Evolutionary conservation across 78 protist genomes (phyloP), one percentile per base, ranked within the genome.

Genomic region (Speleostelium caveatum): DNA sequence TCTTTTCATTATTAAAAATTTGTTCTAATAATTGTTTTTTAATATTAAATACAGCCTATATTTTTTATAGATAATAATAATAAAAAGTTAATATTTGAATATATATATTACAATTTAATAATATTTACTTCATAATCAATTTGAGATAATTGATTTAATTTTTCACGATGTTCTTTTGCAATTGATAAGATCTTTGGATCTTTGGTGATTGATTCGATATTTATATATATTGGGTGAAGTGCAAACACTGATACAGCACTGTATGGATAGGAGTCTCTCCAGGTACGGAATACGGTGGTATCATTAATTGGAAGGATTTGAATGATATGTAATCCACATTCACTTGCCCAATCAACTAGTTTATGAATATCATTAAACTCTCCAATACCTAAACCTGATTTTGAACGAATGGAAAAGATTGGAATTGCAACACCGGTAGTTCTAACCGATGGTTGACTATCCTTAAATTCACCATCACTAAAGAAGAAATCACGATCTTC

Each of bases 291-390:
- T 12, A 93, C 96, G 21, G 86, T 80, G 22, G 97, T 97, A 73
- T 95, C 98, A 58, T 93, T 95, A 45, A 97, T 75, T 53, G 98
- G 98, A n/a, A 97, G 72, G 21, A 97, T 41, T 75, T 95, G 97
- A 22, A 95, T 35, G 61, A 96, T 62, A 1, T 78, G 91, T 24
- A 74, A 21, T n/a, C 96, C 95, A 21, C 68, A 12, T 33, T 28
- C 36, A 35, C 24, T 62, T 10, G 92, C 60, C 95, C 93, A 95
- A 39, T 96, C 96, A 17, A 92, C 74, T 3, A 96, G 26, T 17
- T 16, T 30, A 21, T 19, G 45, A 7, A 97, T 12, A 58, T 97
- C 98, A 42, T 26, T 53, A 56, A 96, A 96, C 51, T 97, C 98
- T 26, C 98, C 98, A 65, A 96, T 77, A 30, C 98, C 98, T 33